Conservation (phyloP, 2,329 filamentous ascomycete species). For the Helicocarpus griseus region DNA sequence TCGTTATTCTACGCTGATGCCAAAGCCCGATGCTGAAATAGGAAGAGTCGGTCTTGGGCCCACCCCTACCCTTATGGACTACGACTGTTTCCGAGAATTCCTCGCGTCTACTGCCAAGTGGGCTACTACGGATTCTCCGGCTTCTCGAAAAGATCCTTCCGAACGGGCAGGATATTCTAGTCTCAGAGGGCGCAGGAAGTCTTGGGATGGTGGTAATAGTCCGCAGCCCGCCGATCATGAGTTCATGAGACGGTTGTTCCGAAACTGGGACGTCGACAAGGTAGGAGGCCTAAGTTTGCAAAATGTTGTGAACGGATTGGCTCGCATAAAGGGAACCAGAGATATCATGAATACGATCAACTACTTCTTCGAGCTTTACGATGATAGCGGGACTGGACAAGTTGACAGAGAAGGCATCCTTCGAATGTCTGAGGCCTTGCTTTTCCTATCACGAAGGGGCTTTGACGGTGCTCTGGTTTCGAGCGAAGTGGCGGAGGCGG, state of each 20-base stretch:
- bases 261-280: slow-evolving; percentile 74
- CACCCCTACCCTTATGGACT: slow-evolving; percentile 91
- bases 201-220: slow-evolving; percentile 45
- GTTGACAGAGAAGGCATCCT: slow-evolving; percentile 94
- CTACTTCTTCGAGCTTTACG: slow-evolving; percentile 96
- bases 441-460: slow-evolving; percentile 85
- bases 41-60: slow-evolving; percentile 80
- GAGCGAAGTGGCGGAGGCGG: slow-evolving; percentile 47
- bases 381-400: slow-evolving; percentile 81
- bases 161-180: slow-evolving; percentile 51
- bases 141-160: slow-evolving; percentile 42
- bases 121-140: slow-evolving; percentile 81
- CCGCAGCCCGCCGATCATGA: slow-evolving; percentile 82
- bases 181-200: slow-evolving; percentile 41
- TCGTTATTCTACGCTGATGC: slow-evolving; percentile 32
- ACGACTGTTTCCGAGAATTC: slow-evolving; percentile 91
- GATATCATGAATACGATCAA: slow-evolving; percentile 98
- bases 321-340: slow-evolving; percentile 80
- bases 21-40: slow-evolving; percentile 57
- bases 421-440: slow-evolving; percentile 81
- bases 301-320: slow-evolving; percentile 83
- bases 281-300: slow-evolving; percentile 73
- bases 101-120: slow-evolving; percentile 81
- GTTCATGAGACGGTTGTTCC: slow-evolving; percentile 80
- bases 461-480: slow-evolving; percentile 65